A percentile compares a stretch with the other conserved stretches of the same genome.
Evolutionary conservation across 225 moss, liverwort and hornwort genomes (phyloP).

Genomic region (Polytrichum commune): DNA sequence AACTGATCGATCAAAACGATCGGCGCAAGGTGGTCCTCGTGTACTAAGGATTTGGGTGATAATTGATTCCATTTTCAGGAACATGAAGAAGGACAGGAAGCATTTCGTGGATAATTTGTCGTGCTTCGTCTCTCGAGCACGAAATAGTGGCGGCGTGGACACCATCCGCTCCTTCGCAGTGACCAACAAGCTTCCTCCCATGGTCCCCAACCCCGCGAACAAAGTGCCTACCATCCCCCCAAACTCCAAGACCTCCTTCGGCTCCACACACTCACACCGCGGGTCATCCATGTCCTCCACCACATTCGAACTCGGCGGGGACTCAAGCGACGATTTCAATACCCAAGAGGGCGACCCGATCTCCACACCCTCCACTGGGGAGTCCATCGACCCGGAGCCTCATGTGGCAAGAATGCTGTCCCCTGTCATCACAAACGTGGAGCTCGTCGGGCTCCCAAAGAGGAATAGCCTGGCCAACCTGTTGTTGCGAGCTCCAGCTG

Average conservation of each 20-base stretch:
- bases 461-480: constrained; percentile 18
- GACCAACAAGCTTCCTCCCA: constrained; percentile 38
- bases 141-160: constrained; percentile 46
- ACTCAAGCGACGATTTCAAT: constrained; percentile 48
- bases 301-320: constrained; percentile 40
- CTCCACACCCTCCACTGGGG: constrained; percentile 40
- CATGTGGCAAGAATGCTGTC: not conserved
- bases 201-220: constrained; percentile 27
- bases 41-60: too few species aligned
- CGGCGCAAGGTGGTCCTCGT: too few species aligned
- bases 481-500: constrained; percentile 24
- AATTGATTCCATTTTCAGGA: constrained; percentile 13
- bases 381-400: constrained; percentile 16
- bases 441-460: not conserved
- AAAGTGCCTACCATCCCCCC: not conserved
- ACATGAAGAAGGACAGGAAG: constrained; percentile 58
- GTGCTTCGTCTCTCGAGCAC: constrained; percentile 42
- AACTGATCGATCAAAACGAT: too few species aligned
- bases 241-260: constrained; percentile 16
- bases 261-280: constrained; percentile 19
- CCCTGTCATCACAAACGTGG: constrained; percentile 3
- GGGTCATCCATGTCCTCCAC: constrained; percentile 48
- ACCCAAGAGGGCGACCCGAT: constrained; percentile 25
- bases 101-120: constrained; percentile 49
- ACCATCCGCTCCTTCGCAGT: constrained; percentile 35